Evolutionary conservation across 352 stramenopile genomes (phyloP), one percentile per base, ranked within the genome.

Genomic region (Globisporangium radiosum): DNA sequence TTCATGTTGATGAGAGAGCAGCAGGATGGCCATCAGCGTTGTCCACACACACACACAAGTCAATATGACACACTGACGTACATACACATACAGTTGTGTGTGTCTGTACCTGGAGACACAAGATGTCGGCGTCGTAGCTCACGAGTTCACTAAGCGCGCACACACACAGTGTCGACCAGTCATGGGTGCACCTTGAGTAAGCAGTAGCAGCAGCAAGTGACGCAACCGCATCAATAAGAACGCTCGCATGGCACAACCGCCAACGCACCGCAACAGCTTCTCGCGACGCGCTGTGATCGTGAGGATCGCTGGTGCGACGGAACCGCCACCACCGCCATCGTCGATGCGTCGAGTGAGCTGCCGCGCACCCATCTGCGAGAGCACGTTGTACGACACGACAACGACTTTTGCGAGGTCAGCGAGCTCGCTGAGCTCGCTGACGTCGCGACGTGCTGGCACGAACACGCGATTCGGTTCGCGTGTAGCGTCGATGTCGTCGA

Each of bases 351-450:
- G 73, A 33, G 25, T 2, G 56, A 85, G 60, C 33, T 71, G 62
- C 4, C 75, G 64, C 17, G 79, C 80, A 5, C 88, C 83, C 68
- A 88, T 81, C 66, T 94, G 81, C 38, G 84, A 88, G 40, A 96
- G 71, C 19, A 95, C 68, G 60, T 95, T 96, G 67, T 95, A 93
- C 42, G 69, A 88, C 40, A 89, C 56, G 37, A 96, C 70, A 3
- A 72, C 79, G 11, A 94, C 59, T 52, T 86, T 88, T 48, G 88
- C 76, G 9, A 81, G 56, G 39, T 77, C 73, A 0, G 68, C 76
- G 5, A 88, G 63, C 39, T 65, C 68, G 1, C 59, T 66, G 47
- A 89, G 65, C 44, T 76, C 58, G 7, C 61, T 68, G n/a, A 87
- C 52, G 56, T 85, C 68, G 14, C 62, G 40, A 19, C 59, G 67